Evolutionary conservation across 768 basidiomycete species (phyloP), one percentile per base, ranked within the genome.

Genomic region (Suillus subluteus): DNA sequence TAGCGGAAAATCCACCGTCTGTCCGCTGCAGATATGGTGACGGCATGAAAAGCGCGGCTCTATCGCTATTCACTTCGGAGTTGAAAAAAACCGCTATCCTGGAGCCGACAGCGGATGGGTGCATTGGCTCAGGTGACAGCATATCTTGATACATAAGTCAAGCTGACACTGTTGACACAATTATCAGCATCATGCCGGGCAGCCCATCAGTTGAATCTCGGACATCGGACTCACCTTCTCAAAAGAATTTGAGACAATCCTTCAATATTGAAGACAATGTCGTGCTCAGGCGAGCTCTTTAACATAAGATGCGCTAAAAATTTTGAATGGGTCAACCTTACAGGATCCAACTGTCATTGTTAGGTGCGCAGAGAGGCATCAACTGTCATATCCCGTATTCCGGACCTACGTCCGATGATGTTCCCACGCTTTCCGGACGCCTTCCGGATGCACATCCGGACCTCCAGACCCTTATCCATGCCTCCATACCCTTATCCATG

Each of bases 31-130:
- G 46, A 48, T 48, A 48, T 48, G 4, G 12, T 48, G 12, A 48
- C 12, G 12, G 46, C n/a, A 48, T 48, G 0, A 11, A 48, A 12
- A 48, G 46, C 11, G 11, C 4, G 5, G n/a, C n/a, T 48, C 2
- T 0, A 48, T 13, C 12, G 12, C n/a, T 23, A 48, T 48, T 13
- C n/a, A 54, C n/a, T 48, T 48, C 12, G n/a, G 46, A 48, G 12
- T 6, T 48, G 11, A 48, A 48, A 48, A 23, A 48, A 48, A 12
- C n/a, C n/a, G 12, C n/a, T 48, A 23, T 46, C 44, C 21, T 46
- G 21, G 44, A 6, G 8, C 44, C 15, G 21, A 46, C 44, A n/a
- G 23, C 30, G 30, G 30, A 32, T 32, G 71, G 76, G 23, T 69
- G n/a, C n/a, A 23, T 48, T 48, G 11, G n/a, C 21, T 12, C 21